phyloP scores from a whole-genome alignment of 371 early-diverging fungal species.

The Parasitella parasitica region DNA sequence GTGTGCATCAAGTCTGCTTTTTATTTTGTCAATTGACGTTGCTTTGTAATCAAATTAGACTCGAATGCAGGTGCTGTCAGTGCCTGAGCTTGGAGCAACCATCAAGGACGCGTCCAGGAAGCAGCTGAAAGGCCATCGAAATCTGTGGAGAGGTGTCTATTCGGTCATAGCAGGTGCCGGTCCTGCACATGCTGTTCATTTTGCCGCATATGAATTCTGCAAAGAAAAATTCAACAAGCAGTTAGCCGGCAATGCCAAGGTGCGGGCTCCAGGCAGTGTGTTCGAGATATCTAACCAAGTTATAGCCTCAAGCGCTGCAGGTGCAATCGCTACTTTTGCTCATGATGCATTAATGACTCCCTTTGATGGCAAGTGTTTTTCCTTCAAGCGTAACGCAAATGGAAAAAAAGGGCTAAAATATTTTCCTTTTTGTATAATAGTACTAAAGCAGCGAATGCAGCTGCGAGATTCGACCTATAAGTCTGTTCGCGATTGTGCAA shows the following conservation, averaged over 20 bases:
- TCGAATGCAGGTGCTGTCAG: conserved; percentile 42
- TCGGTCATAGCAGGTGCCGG: conserved; percentile 93
- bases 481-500: conserved; percentile 71
- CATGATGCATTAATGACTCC: conserved; percentile 93
- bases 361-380: conserved; percentile 72
- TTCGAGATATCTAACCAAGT: conserved; percentile 55
- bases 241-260: neutral
- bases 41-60: conserved; percentile 29
- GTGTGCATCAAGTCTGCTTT: neutral
- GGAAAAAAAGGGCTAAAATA: neutral
- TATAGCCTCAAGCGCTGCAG: conserved; percentile 75
- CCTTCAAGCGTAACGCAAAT: neutral
- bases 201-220: conserved; percentile 89
- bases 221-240: conserved; percentile 65
- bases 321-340: conserved; percentile 86
- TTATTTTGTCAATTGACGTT: neutral
- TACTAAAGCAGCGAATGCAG: conserved; percentile 98
- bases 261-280: conserved; percentile 22
- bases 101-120: conserved; percentile 8
- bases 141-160: conserved; percentile 90
- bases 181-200: conserved; percentile 95
- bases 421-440: conserved; percentile 52
- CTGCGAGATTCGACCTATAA: conserved; percentile 66
- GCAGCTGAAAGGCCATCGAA: conserved; percentile 15
- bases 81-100: neutral